Evolutionary conservation across 2,329 filamentous ascomycete genomes (phyloP), one percentile per base, ranked within the genome.

Genomic region (Ophiostoma ulmi): DNA sequence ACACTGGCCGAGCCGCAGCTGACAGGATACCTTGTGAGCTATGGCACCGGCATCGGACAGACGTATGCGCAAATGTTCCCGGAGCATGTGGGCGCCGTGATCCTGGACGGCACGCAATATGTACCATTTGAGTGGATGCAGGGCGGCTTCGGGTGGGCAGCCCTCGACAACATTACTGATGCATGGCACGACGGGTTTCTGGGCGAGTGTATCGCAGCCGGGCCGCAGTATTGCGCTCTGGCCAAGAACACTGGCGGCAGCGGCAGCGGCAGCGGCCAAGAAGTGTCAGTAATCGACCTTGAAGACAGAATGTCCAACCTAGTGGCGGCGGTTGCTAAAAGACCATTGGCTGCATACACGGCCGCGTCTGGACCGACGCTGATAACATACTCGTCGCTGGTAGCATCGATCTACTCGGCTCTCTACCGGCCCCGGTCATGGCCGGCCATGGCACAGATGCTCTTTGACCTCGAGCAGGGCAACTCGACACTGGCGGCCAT

Each of bases 21-120:
- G 72, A 84, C 83, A 1, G 83, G 81, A 0, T 84, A 84, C 69
- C 77, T 85, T 20, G 81, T 84, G 41, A 84, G 82, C 72, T 86
- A 86, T 71, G 84, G 84, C 22, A 85, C 83, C 0, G 82, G 81
- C 3, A 85, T 86, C 65, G 84, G 82, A 0, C 83, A 85, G 75
- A 84, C 82, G 0, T 86, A 83, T 69, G 83, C 82, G 36, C 80
- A 80, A 71, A 82, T 85, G 80, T 85, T 85, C 58, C 83, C 84
- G 0, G 74, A 79, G 26, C 80, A 80, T 63, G 82, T 84, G 0
- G 84, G 83, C 0, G 79, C 83, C 5, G 74, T 86, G 65, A 81
- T 86, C 14, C 76, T 85, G 0, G 83, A 86, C 70, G 83, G 83
- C 0, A 83, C 81, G 8, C 81, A 84, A 72, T 83, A 83, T 70